Conservation (phyloP, 805 yeast genomes). For the Ogataea neopini region DNA sequence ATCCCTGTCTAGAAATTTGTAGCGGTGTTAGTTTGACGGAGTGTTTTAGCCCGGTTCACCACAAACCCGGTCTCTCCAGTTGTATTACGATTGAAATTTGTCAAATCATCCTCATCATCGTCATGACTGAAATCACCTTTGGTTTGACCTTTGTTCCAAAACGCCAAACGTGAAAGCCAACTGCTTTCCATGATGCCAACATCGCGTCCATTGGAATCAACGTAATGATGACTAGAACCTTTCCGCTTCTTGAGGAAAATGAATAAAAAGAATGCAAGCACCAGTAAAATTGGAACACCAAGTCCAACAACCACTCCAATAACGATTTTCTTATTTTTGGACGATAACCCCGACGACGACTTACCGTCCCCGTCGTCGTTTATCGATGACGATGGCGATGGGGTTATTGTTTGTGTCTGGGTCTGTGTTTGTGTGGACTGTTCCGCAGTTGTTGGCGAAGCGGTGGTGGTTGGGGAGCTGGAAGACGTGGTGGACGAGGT, state of each 20-base stretch:
- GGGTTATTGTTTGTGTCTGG: conserved; percentile 16
- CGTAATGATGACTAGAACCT: conserved; percentile 29
- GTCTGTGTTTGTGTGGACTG: conserved; percentile 7
- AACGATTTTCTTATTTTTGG: conserved; percentile 52
- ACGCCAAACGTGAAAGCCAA: conserved; percentile 27
- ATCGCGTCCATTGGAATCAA: conserved; percentile 37
- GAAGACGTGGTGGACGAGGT: neutral
- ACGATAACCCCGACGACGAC: conserved; percentile 44
- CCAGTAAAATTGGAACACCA: conserved; percentile 59
- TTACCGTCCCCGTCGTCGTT: conserved; percentile 6
- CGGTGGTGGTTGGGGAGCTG: neutral
- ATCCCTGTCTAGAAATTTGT: conserved; percentile 28
- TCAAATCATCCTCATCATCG: conserved; percentile 20
- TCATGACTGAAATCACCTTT: conserved; percentile 31
- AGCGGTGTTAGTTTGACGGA: conserved; percentile 30
- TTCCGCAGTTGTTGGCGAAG: conserved; percentile 5
- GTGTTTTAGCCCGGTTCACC: conserved; percentile 32
- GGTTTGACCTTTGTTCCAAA: conserved; percentile 23
- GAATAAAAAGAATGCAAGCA: conserved; percentile 21
- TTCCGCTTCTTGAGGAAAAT: conserved; percentile 22
- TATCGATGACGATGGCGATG: conserved; percentile 33
- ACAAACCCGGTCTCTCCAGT: conserved; percentile 33
- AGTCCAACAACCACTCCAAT: conserved; percentile 73
- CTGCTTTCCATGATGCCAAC: conserved; percentile 33
- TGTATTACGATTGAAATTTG: conserved; percentile 14